A percentile compares a stretch with the other conserved stretches of the same genome.
Evolutionary conservation across 805 yeast species (phyloP).

Genomic region (Ogataea nonfermentans): DNA sequence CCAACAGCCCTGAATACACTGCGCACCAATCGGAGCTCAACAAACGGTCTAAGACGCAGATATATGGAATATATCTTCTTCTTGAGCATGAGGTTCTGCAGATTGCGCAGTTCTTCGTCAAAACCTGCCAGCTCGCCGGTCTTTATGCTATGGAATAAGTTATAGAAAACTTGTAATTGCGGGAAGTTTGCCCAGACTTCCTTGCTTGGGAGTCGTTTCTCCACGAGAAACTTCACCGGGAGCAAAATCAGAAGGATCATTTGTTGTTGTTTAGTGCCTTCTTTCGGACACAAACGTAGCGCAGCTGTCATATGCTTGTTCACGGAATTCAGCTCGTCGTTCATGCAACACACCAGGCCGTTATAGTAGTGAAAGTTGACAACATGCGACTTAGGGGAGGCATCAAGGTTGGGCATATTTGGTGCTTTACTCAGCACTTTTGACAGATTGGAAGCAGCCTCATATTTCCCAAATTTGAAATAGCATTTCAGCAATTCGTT

Average conservation of each 20-base stretch:
- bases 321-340: conserved; percentile 54
- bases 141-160: conserved; percentile 46
- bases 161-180: conserved; percentile 42
- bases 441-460: conserved; percentile 71
- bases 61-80: conserved; percentile 60
- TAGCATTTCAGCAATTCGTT: conserved; percentile 69
- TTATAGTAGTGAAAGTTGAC: conserved; percentile 67
- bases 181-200: conserved; percentile 43
- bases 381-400: conserved; percentile 49
- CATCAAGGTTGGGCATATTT: conserved; percentile 50
- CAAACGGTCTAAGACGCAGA: conserved; percentile 49
- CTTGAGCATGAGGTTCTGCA: conserved; percentile 51
- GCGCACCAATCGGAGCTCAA: conserved; percentile 51
- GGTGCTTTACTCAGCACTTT: conserved; percentile 60
- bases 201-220: conserved; percentile 46
- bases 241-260: conserved; percentile 55
- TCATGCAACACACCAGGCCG: conserved; percentile 65
- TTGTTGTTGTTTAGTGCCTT: conserved; percentile 37
- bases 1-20: conserved; percentile 33
- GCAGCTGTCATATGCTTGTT: conserved; percentile 54
- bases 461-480: conserved; percentile 61
- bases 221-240: conserved; percentile 58
- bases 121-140: conserved; percentile 57
- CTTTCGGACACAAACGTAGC: conserved; percentile 32
- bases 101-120: conserved; percentile 42